A percentile compares a stretch with the other conserved stretches of the same genome.
Evolutionary conservation across 2,329 filamentous ascomycete species (phyloP).

Genomic region (Fusarium sp.): DNA sequence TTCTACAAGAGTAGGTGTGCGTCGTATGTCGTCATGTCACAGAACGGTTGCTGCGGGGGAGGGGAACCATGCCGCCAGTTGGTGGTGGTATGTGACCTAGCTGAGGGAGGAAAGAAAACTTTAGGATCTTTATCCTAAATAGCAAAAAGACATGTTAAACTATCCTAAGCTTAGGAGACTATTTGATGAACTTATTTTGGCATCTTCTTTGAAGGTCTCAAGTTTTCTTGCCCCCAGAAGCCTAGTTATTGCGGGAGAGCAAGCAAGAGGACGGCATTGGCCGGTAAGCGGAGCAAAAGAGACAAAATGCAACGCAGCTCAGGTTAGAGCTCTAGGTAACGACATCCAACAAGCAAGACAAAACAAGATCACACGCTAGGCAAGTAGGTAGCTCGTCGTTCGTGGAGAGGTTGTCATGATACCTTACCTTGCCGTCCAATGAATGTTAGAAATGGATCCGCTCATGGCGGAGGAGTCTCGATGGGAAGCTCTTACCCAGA

Average conservation of each 20-base stretch:
- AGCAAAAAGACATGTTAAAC: neutral
- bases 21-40: slow-evolving; percentile 42
- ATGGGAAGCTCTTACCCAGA: slow-evolving; percentile 16
- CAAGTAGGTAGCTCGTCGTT: neutral
- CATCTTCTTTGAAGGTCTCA: neutral
- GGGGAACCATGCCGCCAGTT: slow-evolving; percentile 26
- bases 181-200: neutral
- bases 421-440: neutral
- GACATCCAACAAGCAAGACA: neutral
- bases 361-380: neutral
- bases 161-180: neutral
- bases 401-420: slow-evolving; percentile 33
- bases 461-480: slow-evolving; percentile 2
- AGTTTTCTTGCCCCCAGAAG: neutral
- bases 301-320: slow-evolving; percentile 3
- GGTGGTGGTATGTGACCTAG: slow-evolving; percentile 20
- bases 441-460: neutral
- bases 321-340: neutral
- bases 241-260: neutral
- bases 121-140: neutral
- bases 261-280: slow-evolving; percentile 18
- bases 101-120: neutral
- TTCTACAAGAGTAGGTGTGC: slow-evolving; percentile 16
- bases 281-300: slow-evolving; percentile 10
- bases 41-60: slow-evolving; percentile 30